These are phyloP conservation scores for Paulownia fortunei DNA, from an alignment of 257 asterid genomes.

Conservation along the genomic window DNA sequence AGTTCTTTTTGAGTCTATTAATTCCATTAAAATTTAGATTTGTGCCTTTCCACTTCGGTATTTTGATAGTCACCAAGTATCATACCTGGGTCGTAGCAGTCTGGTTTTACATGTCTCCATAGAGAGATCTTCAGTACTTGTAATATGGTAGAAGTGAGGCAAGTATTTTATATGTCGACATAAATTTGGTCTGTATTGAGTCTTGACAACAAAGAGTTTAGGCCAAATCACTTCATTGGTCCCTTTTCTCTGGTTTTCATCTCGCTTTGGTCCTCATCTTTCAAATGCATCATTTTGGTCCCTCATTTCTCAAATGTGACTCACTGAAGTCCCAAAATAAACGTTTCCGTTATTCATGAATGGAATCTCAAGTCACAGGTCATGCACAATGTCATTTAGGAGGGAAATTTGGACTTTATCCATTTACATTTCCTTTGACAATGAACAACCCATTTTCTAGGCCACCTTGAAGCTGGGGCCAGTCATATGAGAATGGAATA, in stretches of 20 bases:
- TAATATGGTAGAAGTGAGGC: neutral
- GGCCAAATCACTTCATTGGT: neutral
- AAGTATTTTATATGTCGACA: neutral
- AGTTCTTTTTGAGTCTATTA: neutral
- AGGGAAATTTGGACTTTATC: too few species aligned
- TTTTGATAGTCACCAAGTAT: neutral
- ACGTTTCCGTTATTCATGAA: too few species aligned
- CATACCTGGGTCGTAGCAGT: neutral
- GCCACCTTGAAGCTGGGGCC: too few species aligned
- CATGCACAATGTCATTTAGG: too few species aligned
- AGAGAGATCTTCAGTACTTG: neutral
- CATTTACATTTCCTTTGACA: too few species aligned
- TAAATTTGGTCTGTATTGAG: neutral
- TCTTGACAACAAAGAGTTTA: neutral
- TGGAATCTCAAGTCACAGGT: too few species aligned
- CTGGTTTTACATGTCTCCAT: neutral
- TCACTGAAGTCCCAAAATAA: neutral
- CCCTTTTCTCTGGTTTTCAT: neutral
- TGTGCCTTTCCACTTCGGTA: neutral
- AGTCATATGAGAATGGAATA: too few species aligned
- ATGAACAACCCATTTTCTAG: too few species aligned
- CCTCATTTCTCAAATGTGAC: constrained; percentile 6
- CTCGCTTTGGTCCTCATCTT: neutral
- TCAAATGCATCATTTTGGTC: neutral
- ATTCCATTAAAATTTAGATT: constrained; percentile 7